Evolutionary conservation across 2,329 filamentous ascomycete genomes (phyloP).

Genomic region (Bipolaris bicolor): DNA sequence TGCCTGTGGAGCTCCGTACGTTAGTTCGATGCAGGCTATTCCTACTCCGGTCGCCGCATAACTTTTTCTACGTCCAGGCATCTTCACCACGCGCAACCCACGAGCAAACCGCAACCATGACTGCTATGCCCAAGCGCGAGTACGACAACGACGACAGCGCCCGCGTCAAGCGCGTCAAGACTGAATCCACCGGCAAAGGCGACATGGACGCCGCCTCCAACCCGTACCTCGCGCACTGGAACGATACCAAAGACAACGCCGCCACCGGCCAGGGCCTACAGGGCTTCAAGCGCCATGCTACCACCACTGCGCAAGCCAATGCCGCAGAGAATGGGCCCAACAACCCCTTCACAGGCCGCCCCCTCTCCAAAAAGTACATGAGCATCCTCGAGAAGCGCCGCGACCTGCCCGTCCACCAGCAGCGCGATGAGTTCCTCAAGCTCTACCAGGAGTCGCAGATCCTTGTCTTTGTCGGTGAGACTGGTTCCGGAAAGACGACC

Average conservation of each 20-base stretch:
- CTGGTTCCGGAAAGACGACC: constrained; percentile 98
- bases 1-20: constrained; percentile 12
- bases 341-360: constrained; percentile 83
- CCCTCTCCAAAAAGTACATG: constrained; percentile 85
- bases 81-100: constrained; percentile 9
- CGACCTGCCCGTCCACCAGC: constrained; percentile 88
- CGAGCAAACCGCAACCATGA: constrained; percentile 14
- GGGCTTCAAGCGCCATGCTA: constrained; percentile 76
- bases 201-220: constrained; percentile 67
- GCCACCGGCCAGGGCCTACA: constrained; percentile 56
- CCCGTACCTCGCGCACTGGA: constrained; percentile 90
- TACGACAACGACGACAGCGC: constrained; percentile 56
- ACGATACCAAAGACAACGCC: constrained; percentile 57
- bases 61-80: constrained; percentile 25
- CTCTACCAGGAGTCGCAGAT: constrained; percentile 95
- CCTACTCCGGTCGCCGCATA: constrained; percentile 18
- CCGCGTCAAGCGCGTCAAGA: constrained; percentile 60
- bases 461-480: constrained; percentile 97
- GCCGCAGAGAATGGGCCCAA: constrained; percentile 77
- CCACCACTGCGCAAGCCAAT: constrained; percentile 76
- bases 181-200: constrained; percentile 39
- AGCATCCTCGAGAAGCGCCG: constrained; percentile 83
- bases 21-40: too few species aligned
- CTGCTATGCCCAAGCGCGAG: constrained; percentile 62
- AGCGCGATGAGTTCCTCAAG: constrained; percentile 91